Evolutionary conservation across 805 yeast species (phyloP), one percentile per base, ranked within the genome.

Genomic region (Yamadazyma laniorum): DNA sequence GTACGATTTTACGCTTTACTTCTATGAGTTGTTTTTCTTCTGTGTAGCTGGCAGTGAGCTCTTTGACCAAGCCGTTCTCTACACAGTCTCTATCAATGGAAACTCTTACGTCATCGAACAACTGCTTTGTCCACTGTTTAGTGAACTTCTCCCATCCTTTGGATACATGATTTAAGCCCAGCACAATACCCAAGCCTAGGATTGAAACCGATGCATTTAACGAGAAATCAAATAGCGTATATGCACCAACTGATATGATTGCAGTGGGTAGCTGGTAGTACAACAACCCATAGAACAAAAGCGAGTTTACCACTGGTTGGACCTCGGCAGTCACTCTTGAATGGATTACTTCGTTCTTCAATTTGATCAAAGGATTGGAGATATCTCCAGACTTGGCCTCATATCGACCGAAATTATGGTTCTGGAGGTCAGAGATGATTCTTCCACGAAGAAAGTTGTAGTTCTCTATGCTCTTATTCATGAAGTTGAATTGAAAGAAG

Each of bases 81-180:
- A 68, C 50, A 39, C 72, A 65, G 18, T 62, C 56, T 34, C 51
- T 51, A 14, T 63, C 60, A 15, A 67, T 33, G 44, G 60, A 55
- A 3, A 64, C 13, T 25, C 74, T 51, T 6, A 61, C 55, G n/a
- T 64, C 59, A 38, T 68, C 74, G 41, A 50, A 63, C 12, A 68
- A 43, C 2, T 42, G 33, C 9, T 43, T 33, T 15, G 54, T 36
- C 73, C 73, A 68, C 3, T 37, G 12, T 2, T 39, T 41, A 5
- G 57, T 52, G 37, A 63, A 59, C 1, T 31, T 30, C 19, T 55
- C 59, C 74, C 74, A 68, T 4, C 34, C 43, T 25, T 58, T 60
- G 5, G 70, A 57, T 3, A 68, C 71, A 26, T 63, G 56, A 39
- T 67, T 67, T 48, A 68, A 65, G 9, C 74, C 74, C 34, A 63